A percentile compares a stretch with the other conserved stretches of the same genome.
Conservation (phyloP, 1,284 basidiomycete genomes). For the Ustilago shanxiensis region DNA sequence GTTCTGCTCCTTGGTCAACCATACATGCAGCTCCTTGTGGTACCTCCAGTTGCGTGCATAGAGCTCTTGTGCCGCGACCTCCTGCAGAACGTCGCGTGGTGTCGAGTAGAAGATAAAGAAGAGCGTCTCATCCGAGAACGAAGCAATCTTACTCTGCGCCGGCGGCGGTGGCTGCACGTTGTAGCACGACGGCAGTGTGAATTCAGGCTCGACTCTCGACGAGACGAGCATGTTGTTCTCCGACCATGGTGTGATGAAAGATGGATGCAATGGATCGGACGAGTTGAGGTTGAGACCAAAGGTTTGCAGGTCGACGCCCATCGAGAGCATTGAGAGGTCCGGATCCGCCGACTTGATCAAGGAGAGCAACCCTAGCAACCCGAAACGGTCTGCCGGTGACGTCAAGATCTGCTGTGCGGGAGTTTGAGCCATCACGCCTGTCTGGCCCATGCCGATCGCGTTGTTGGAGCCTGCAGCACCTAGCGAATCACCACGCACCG, state of each 20-base stretch:
- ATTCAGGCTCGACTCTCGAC: slow-evolving; percentile 84
- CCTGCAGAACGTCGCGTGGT: slow-evolving; percentile 91
- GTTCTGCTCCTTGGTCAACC: slow-evolving; percentile 93
- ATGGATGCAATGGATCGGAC: slow-evolving; percentile 86
- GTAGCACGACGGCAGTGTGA: slow-evolving; percentile 91
- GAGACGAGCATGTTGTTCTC: slow-evolving; percentile 85
- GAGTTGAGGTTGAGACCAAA: slow-evolving; percentile 91
- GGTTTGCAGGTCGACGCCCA: slow-evolving; percentile 92
- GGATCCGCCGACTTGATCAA: slow-evolving; percentile 92
- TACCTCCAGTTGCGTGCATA: slow-evolving; percentile 98
- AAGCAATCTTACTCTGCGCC: slow-evolving; percentile 85
- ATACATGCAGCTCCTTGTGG: slow-evolving; percentile 92
- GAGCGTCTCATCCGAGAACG: slow-evolving; percentile 95
- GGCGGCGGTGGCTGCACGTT: slow-evolving; percentile 91
- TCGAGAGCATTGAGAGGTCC: slow-evolving; percentile 85
- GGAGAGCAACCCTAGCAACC: slow-evolving; percentile 86
- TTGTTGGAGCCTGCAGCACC: slow-evolving; percentile 16
- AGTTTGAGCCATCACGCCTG: slow-evolving; percentile 70
- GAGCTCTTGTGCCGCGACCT: slow-evolving; percentile 95
- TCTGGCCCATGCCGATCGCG: slow-evolving; percentile 19
- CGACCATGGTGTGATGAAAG: slow-evolving; percentile 97
- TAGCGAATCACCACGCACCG: slow-evolving; percentile 30
- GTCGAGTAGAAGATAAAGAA: slow-evolving; percentile 99
- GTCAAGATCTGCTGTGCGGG: slow-evolving; percentile 94
- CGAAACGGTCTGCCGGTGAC: slow-evolving; percentile 95